phyloP scores from a whole-genome alignment of 1,139 yeast genomes.

The Meyerozyma elateridarum region DNA sequence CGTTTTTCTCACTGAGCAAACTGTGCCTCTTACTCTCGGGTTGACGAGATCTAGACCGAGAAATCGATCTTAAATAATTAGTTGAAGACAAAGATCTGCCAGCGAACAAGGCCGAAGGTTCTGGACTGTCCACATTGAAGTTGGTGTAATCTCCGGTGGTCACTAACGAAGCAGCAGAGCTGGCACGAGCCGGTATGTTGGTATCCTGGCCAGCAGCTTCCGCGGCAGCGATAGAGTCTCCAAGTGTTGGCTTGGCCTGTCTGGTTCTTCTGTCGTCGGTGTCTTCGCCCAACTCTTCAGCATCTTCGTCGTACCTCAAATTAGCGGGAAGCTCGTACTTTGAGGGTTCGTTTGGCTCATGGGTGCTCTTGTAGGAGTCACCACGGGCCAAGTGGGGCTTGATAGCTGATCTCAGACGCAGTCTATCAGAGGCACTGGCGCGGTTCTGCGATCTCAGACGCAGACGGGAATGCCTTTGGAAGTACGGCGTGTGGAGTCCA shows the following conservation, averaged over 20 bases:
- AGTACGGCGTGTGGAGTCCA: slow-evolving; percentile 42
- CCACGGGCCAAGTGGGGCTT: slow-evolving; percentile 64
- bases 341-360: slow-evolving; percentile 34
- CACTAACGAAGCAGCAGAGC: slow-evolving; percentile 28
- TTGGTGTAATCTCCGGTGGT: slow-evolving; percentile 49
- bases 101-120: slow-evolving; percentile 22
- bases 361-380: slow-evolving; percentile 54
- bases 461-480: slow-evolving; percentile 31
- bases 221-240: slow-evolving; percentile 46
- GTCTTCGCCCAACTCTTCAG: slow-evolving; percentile 20
- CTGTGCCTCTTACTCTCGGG: slow-evolving; percentile 22
- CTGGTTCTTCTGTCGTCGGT: slow-evolving; percentile 37
- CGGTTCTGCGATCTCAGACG: slow-evolving; percentile 18
- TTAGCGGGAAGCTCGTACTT: slow-evolving; percentile 44
- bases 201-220: slow-evolving; percentile 25
- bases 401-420: slow-evolving; percentile 29
- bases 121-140: slow-evolving; percentile 41
- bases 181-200: too few relatives aligned
- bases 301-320: slow-evolving; percentile 21
- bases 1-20: slow-evolving; percentile 31
- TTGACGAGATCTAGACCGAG: slow-evolving; percentile 57
- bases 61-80: slow-evolving; percentile 55
- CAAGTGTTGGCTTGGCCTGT: slow-evolving; percentile 45
- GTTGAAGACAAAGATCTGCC: slow-evolving; percentile 34
- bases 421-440: slow-evolving; percentile 14